Percentiles rank a stretch among this genome's conserved stretches.
Conservation (phyloP, 2,329 filamentous ascomycete species). For the Ploettnerulaceae sp. region DNA sequence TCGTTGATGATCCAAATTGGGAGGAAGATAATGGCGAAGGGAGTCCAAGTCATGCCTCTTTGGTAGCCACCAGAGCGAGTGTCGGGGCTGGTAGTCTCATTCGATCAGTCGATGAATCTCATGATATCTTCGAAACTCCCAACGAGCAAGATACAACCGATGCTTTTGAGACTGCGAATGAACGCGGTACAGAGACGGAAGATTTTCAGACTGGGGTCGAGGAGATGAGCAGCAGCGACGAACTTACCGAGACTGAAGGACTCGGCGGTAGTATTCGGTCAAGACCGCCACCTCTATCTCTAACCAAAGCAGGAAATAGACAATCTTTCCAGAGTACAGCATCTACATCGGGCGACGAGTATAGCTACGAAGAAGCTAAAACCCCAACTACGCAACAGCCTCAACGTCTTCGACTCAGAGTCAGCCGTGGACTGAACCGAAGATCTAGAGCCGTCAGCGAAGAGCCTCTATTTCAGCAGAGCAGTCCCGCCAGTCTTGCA, state of each 20-base stretch:
- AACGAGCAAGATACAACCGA: conserved; percentile 75
- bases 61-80: conserved; percentile 31
- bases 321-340: conserved; percentile 80
- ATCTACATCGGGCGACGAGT: conserved; percentile 78
- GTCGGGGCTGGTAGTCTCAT: conserved; percentile 26
- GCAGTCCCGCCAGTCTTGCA: conserved; percentile 55
- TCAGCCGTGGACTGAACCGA: conserved; percentile 58
- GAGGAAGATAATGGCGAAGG: conserved; percentile 65
- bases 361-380: conserved; percentile 55
- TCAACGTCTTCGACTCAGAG: conserved; percentile 65
- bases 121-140: conserved; percentile 73
- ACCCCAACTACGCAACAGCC: conserved; percentile 61
- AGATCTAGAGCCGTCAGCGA: conserved; percentile 59
- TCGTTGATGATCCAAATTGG: conserved; percentile 80
- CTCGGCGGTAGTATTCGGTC: conserved; percentile 33
- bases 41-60: conserved; percentile 50
- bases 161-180: conserved; percentile 69
- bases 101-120: conserved; percentile 42
- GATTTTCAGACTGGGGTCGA: conserved; percentile 94
- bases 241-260: conserved; percentile 76
- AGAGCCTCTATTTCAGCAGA: conserved; percentile 50
- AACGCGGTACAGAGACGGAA: conserved; percentile 81
- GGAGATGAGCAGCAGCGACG: conserved; percentile 69
- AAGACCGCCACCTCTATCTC: conserved; percentile 39
- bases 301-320: conserved; percentile 49